phyloP scores from a whole-genome alignment of 805 yeast species.

The Kodamaea restingae region DNA sequence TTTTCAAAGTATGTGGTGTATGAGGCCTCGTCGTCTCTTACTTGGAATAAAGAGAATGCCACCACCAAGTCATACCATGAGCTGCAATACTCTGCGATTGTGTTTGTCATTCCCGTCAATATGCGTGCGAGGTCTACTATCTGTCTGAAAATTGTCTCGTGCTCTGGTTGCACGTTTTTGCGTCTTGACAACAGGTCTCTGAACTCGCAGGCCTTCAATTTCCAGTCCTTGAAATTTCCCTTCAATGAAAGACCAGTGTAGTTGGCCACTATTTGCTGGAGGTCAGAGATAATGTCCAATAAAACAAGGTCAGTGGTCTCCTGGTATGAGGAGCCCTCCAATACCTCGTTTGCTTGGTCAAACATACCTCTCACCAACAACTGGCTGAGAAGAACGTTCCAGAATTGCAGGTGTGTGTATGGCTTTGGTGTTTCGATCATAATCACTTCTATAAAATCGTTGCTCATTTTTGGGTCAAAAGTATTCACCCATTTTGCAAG shows the following conservation, averaged over 20 bases:
- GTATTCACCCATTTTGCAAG: constrained; percentile 63
- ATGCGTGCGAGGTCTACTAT: constrained; percentile 41
- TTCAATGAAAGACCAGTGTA: constrained; percentile 40
- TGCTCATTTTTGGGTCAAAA: constrained; percentile 64
- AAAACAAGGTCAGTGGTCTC: constrained; percentile 27
- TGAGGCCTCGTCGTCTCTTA: constrained; percentile 42
- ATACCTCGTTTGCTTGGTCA: constrained; percentile 48
- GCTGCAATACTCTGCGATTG: constrained; percentile 49
- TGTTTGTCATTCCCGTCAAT: constrained; percentile 45
- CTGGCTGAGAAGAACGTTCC: constrained; percentile 57
- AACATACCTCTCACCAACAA: constrained; percentile 60
- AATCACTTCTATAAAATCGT: constrained; percentile 44
- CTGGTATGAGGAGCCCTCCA: constrained; percentile 42
- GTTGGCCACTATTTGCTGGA: constrained; percentile 33
- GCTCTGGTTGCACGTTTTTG: constrained; percentile 21
- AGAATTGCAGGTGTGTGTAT: constrained; percentile 50
- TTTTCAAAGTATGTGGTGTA: constrained; percentile 32
- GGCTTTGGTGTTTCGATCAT: constrained; percentile 43
- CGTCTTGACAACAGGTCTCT: constrained; percentile 37
- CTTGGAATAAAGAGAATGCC: constrained; percentile 54
- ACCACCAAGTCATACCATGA: constrained; percentile 68
- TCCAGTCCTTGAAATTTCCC: constrained; percentile 47
- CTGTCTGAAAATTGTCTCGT: constrained; percentile 30
- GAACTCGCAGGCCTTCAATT: constrained; percentile 45
- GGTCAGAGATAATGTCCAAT: constrained; percentile 37